Percentiles rank a stretch among this genome's conserved stretches.
These are phyloP conservation scores for Paramarasmius palmivorus DNA, from an alignment of 1,284 basidiomycete genomes.

Conservation along the genomic window DNA sequence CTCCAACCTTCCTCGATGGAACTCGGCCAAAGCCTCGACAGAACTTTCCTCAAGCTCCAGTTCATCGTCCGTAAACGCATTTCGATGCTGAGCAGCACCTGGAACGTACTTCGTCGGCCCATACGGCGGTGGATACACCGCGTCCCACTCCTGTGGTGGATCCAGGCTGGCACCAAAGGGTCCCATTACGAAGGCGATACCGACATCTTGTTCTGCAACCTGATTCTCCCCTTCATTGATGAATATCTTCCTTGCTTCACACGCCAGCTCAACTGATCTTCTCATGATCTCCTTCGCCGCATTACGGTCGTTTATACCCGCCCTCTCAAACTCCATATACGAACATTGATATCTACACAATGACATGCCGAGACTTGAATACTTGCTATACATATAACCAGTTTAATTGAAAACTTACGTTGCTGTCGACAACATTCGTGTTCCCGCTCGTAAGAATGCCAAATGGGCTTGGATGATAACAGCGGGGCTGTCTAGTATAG, in stretches of 20 bases:
- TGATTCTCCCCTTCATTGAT: slow-evolving; percentile 16
- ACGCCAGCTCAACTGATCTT: slow-evolving; percentile 55
- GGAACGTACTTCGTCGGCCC: slow-evolving; percentile 52
- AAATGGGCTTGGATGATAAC: slow-evolving; percentile 58
- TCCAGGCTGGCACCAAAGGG: slow-evolving; percentile 71
- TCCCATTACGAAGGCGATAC: slow-evolving; percentile 71
- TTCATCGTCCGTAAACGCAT: slow-evolving; percentile 38
- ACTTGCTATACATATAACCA: too few species aligned
- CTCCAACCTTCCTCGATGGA: slow-evolving; percentile 67
- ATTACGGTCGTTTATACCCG: slow-evolving; percentile 48
- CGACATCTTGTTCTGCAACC: slow-evolving; percentile 28
- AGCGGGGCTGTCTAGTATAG: slow-evolving; percentile 51
- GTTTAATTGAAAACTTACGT: slow-evolving; percentile 44
- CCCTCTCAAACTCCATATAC: slow-evolving; percentile 50
- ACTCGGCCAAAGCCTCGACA: slow-evolving; percentile 56
- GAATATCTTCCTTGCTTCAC: slow-evolving; percentile 32
- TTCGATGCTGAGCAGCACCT: slow-evolving; percentile 34
- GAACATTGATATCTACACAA: slow-evolving; percentile 71
- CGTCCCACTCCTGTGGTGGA: slow-evolving; percentile 74
- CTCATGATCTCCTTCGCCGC: slow-evolving; percentile 49
- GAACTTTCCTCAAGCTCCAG: slow-evolving; percentile 36
- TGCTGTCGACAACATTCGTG: slow-evolving; percentile 59
- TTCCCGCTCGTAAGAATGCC: slow-evolving; percentile 59
- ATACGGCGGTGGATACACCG: slow-evolving; percentile 74
- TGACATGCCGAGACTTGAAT: too few species aligned